Base-by-base conservation (phyloP, 306 rosid species). In the Urtica urens region DNA sequence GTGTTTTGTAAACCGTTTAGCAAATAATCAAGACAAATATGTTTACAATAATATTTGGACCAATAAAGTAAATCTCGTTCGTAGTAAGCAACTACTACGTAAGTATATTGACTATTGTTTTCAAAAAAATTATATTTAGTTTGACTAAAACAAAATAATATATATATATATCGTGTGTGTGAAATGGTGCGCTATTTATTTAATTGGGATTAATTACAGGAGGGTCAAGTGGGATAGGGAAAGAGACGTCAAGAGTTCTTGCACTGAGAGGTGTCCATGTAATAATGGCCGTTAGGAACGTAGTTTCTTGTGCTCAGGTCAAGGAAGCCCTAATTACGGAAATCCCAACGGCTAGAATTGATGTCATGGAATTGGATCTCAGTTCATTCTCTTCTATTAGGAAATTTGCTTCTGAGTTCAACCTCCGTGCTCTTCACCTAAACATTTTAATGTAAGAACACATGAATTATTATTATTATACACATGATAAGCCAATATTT, bases 181-280 rank as follows among this genome's bases (percentile, higher is more conserved):
- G n/a, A n/a, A n/a, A n/a, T n/a, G n/a, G n/a, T n/a, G n/a, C n/a
- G n/a, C n/a, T n/a, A n/a, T n/a, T n/a, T n/a, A n/a, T n/a, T 17
- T 4, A 21, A 19, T 51, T 24, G 2, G 41, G 21, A 41, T 18
- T 45, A 1, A 23, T 69, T 33, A 59, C 75, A 84, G 97, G 97
- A 57, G 72, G 90, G 35, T 71, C 82, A 9, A 71, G 80, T 66
- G 97, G 97, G 6, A 88, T 81, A 65, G 95, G 95, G 14, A 61
- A 46, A n/a, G 97, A 88, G 70, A 81, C 93, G n/a, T 29, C 93
- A 5, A 62, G 90, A 20, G 95, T 83, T 63, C 95, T 88, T 49
- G 96, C 93, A 24, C 40, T 78, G 71, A 88, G 77, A 25, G 95
- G 96, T 38, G 92, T 68, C 33, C 95, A 74, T 52, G 97, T 90